Percentiles rank a stretch among this genome's conserved stretches.
Conservation (phyloP, 306 rosid genomes). For the Quercus agrifolia region DNA sequence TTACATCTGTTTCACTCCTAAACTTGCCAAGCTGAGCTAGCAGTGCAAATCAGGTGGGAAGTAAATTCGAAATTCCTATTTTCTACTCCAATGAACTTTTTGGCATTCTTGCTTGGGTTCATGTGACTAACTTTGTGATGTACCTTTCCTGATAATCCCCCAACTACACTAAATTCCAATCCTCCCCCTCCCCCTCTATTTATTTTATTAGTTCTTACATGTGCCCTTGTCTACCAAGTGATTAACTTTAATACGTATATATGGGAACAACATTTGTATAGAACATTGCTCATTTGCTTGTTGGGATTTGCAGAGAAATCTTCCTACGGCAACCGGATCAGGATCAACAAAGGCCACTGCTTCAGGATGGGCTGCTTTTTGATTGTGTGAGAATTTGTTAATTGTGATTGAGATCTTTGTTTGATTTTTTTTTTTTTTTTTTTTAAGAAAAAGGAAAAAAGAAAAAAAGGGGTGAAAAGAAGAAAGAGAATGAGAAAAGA, state of each 20-base stretch:
- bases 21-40: background rate
- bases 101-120: background rate
- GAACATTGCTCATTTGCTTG: background rate
- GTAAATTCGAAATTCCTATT: background rate
- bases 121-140: background rate
- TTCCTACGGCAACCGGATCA: conserved; percentile 60
- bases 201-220: background rate
- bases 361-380: conserved; percentile 98
- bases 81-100: background rate
- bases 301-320: conserved; percentile 60
- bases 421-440: conserved; percentile 25
- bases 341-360: conserved; percentile 62
- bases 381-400: conserved; percentile 50
- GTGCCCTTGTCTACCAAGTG: background rate
- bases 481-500: conserved; percentile 27
- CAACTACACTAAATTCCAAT: background rate
- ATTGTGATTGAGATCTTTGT: conserved; percentile 39
- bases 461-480: conserved; percentile 17
- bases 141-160: background rate
- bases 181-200: no score
- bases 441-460: conserved; percentile 2
- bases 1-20: background rate
- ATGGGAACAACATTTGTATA: background rate
- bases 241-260: background rate
- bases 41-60: background rate